These are phyloP conservation scores for Camelina laxa DNA, from an alignment of 345 rosid species.

Conservation along the genomic window DNA sequence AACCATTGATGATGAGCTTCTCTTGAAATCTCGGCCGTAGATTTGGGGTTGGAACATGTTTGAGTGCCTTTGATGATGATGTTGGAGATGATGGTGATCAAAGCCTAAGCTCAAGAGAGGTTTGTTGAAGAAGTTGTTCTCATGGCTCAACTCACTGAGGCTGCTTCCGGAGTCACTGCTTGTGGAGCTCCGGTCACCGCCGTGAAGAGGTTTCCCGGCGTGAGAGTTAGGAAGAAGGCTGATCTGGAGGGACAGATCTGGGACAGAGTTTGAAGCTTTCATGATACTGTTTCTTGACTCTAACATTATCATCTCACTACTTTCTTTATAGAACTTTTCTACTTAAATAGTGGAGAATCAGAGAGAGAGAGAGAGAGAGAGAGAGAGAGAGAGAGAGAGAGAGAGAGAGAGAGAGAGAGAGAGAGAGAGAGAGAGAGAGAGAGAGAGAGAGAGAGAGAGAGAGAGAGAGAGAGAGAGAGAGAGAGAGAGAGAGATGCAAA, in stretches of 20 bases:
- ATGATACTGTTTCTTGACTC: conserved; percentile 48
- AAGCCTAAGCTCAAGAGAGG: conserved; percentile 75
- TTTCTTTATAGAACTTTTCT: conserved; percentile 22
- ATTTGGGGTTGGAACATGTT: conserved; percentile 65
- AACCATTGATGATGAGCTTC: conserved; percentile 52
- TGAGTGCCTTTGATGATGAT: conserved; percentile 45
- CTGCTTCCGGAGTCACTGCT: conserved; percentile 71
- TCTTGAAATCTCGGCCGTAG: conserved; percentile 82
- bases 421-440: conserved; percentile 10
- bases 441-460: conserved; percentile 8
- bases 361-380: conserved; percentile 15
- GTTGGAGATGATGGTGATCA: conserved; percentile 49
- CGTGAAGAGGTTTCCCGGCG: conserved; percentile 42
- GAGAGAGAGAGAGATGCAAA: conserved; percentile 12
- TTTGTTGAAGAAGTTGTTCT: conserved; percentile 53
- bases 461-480: conserved; percentile 18
- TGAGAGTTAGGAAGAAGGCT: conserved; percentile 70
- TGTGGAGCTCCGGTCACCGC: conserved; percentile 69
- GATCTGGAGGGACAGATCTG: conserved; percentile 92
- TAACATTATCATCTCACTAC: conserved; percentile 40
- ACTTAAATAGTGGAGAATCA: conserved; percentile 48
- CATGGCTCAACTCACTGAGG: conserved; percentile 78
- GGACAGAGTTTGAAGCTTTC: conserved; percentile 49
- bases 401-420: conserved; percentile 16
- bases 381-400: conserved; percentile 10